Base-by-base conservation (phyloP, 169 alveolate genomes). In the Miamiensis avidus region DNA sequence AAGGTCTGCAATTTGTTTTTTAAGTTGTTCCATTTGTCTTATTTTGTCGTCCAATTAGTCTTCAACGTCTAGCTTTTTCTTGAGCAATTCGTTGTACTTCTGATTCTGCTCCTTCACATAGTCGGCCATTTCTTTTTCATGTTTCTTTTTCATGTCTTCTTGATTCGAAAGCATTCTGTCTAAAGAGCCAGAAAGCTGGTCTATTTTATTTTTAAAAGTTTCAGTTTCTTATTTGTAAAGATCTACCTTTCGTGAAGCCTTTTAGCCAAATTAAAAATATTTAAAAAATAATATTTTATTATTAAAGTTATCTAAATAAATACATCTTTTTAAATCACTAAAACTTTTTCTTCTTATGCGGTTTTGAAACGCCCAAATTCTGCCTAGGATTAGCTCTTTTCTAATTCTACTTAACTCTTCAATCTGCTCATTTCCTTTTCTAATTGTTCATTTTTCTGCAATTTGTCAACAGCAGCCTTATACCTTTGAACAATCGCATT, bases 381-480 rank as follows among this genome's bases (percentile, higher is more conserved):
- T 27, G 81, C 78, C 75, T 89, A 88, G 28, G 95, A 85, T 34
- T 90, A 88, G 1, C 78, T 73, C 76, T 92, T 92, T 49, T 94
- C 94, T 74, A 88, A 87, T 65, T 90, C 93, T 81, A 91, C 92
- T 81, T 87, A 85, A 26, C 88, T 83, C 77, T 89, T 88, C n/a
- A 92, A 74, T 72, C 78, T 83, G 81, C 87, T 85, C 30, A 95
- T 81, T 69, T 89, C 89, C 20, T 84, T 84, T 74, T 88, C 83
- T 30, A 88, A 25, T 65, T 85, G 84, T n/a, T 84, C 87, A 34
- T 76, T 88, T 34, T 92, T 90, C 34, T 91, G 89, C 28, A 78
- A 82, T 69, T 92, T 94, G 30, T 94, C 97, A 31, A 94, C 84
- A 64, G 93, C 91, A 27, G 91, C 92, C 82, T 90, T 89, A n/a